A percentile compares a stretch with the other conserved stretches of the same genome.
These are phyloP conservation scores for Solanum hybrid DNA, from an alignment of 305 asterid species.

Conservation along the genomic window DNA sequence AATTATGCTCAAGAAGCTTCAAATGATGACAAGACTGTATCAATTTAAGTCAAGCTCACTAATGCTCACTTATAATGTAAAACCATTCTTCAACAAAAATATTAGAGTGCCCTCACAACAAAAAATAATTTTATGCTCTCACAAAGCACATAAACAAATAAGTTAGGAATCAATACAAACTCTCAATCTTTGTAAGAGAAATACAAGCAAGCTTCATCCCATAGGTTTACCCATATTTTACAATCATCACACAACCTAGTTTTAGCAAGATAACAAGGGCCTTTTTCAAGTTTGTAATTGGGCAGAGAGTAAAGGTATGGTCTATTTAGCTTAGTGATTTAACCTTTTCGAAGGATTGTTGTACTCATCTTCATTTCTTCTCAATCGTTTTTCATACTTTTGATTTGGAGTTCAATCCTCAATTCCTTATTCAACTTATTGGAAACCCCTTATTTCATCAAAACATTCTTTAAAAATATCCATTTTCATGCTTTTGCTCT, in stretches of 20 bases:
- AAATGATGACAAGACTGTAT: background rate
- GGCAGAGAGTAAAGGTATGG: background rate
- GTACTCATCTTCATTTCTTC: background rate
- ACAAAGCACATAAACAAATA: background rate
- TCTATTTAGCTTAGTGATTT: background rate
- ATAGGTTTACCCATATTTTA: background rate
- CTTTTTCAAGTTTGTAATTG: background rate
- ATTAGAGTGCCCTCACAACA: background rate
- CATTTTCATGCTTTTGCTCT: background rate
- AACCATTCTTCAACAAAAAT: background rate
- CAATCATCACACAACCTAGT: background rate
- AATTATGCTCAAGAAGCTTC: background rate
- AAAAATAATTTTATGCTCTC: background rate
- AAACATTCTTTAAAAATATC: background rate
- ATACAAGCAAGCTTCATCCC: background rate
- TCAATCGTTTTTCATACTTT: background rate
- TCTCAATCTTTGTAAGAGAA: background rate
- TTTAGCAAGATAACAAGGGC: background rate
- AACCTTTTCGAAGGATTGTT: background rate
- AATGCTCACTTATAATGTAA: background rate
- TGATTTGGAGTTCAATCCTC: background rate
- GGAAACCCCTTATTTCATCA: background rate
- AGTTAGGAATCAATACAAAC: background rate
- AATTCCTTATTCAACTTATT: background rate
- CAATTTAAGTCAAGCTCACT: background rate